These are phyloP conservation scores for Simplicillium aogashimaense DNA, from an alignment of 2,329 filamentous ascomycete species.

Conservation along the genomic window DNA sequence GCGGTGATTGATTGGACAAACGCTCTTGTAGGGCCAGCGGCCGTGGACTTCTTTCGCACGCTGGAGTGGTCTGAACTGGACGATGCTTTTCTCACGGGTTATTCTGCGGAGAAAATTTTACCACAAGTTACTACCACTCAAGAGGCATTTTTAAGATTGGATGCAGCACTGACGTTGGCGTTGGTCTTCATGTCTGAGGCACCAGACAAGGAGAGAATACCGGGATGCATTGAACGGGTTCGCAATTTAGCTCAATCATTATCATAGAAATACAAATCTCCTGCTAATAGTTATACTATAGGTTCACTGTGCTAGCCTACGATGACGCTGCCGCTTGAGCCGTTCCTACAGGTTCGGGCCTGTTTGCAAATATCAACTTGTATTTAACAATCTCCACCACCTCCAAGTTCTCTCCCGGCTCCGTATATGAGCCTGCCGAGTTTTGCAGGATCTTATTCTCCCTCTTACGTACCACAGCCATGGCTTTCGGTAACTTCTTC, in stretches of 20 bases:
- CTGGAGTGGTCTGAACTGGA: conserved; percentile 6
- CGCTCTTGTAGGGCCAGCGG: conserved; percentile 7
- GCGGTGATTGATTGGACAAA: conserved; percentile 12
- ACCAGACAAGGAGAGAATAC: conserved; percentile 6
- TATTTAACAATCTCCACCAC: conserved; percentile 80
- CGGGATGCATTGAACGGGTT: conserved; percentile 5
- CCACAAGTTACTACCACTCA: conserved; percentile 3
- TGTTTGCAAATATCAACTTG: conserved; percentile 74
- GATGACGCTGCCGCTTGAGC: conserved; percentile 14
- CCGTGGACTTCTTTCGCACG: conserved; percentile 8
- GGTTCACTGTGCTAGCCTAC: background rate
- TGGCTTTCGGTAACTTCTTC: conserved; percentile 69
- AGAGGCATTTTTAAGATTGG: conserved; percentile 8
- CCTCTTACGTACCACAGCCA: conserved; percentile 66
- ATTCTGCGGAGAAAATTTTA: conserved; percentile 1
- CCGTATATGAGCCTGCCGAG: conserved; percentile 26
- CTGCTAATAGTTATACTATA: too few relatives aligned
- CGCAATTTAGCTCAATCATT: conserved; percentile 5
- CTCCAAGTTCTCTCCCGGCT: conserved; percentile 51
- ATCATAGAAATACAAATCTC: background rate
- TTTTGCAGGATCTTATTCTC: conserved; percentile 30
- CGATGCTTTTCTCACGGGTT: conserved; percentile 7
- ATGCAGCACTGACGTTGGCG: conserved; percentile 10
- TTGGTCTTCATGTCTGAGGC: conserved; percentile 11
- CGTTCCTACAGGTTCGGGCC: conserved; percentile 74